A percentile compares a stretch with the other conserved stretches of the same genome.
Evolutionary conservation across 2,329 filamentous ascomycete genomes (phyloP).

Genomic region (Onygena corvina): DNA sequence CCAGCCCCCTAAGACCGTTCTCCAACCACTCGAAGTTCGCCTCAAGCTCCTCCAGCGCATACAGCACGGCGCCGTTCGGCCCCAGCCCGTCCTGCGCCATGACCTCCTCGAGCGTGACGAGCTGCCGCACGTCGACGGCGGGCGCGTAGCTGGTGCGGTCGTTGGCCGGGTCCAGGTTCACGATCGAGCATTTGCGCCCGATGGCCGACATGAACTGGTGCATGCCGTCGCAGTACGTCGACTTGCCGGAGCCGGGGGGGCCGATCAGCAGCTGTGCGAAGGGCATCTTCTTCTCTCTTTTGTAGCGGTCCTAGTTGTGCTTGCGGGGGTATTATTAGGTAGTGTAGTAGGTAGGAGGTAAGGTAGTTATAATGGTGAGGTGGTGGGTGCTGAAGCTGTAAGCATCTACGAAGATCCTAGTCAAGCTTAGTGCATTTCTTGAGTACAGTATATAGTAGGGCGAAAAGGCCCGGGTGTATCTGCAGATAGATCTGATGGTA

Average conservation of each 20-base stretch:
- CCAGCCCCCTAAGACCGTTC: constrained; percentile 62
- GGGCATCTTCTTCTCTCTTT: too few relatives aligned
- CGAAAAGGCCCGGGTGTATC: too few relatives aligned
- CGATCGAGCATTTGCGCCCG: constrained; percentile 82
- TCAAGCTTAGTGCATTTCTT: too few relatives aligned
- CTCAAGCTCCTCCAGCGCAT: constrained; percentile 89
- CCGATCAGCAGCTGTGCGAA: constrained; percentile 75
- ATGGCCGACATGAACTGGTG: constrained; percentile 96
- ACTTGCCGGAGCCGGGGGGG: constrained; percentile 92
- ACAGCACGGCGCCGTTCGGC: constrained; percentile 83
- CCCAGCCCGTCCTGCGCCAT: constrained; percentile 86
- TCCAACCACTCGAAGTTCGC: constrained; percentile 89
- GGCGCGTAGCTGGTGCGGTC: constrained; percentile 80
- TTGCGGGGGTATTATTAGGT: too few relatives aligned
- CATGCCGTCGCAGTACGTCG: constrained; percentile 98
- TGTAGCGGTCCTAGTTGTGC: too few relatives aligned
- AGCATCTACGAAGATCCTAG: too few relatives aligned
- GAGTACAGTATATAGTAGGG: too few relatives aligned
- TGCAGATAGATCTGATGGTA: too few relatives aligned
- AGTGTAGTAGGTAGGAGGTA: too few relatives aligned
- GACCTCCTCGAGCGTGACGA: constrained; percentile 85
- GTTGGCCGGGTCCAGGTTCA: constrained; percentile 96
- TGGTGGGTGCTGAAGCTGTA: too few relatives aligned
- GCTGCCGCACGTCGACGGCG: constrained; percentile 76
- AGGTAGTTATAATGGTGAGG: too few relatives aligned